Conservation (phyloP, 176 grass and related monocot genomes). For the Phragmites australis region DNA sequence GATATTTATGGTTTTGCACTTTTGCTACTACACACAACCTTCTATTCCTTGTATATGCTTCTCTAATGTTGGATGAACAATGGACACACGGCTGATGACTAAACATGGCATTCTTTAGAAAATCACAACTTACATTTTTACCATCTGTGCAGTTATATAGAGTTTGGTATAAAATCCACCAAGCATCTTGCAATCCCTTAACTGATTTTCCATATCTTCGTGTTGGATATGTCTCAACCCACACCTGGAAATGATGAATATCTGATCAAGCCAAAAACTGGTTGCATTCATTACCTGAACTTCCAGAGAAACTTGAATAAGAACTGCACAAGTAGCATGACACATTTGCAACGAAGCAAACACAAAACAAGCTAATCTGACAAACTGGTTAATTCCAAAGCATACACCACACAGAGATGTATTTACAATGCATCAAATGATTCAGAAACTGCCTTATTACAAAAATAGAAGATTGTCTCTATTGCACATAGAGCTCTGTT, state of each 20-base stretch:
- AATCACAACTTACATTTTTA: constrained; percentile 61
- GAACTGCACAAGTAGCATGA: background rate
- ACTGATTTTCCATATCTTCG: constrained; percentile 84
- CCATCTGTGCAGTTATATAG: constrained; percentile 88
- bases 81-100: background rate
- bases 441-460: background rate
- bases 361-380: background rate
- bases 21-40: constrained; percentile 10
- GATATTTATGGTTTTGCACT: constrained; percentile 6
- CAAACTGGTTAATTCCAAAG: background rate
- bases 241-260: constrained; percentile 54
- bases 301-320: constrained; percentile 22
- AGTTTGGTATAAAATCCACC: constrained; percentile 74
- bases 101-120: constrained; percentile 2
- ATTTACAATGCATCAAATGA: background rate
- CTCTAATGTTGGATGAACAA: background rate
- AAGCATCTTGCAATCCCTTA: constrained; percentile 63
- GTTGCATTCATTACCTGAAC: background rate
- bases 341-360: background rate
- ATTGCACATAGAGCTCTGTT: background rate
- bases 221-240: constrained; percentile 69
- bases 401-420: background rate
- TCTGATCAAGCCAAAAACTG: background rate
- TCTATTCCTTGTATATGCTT: background rate
- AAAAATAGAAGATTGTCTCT: background rate